Evolutionary conservation across 2,329 filamentous ascomycete genomes (phyloP).

Genomic region (Fusarium tricinctum): DNA sequence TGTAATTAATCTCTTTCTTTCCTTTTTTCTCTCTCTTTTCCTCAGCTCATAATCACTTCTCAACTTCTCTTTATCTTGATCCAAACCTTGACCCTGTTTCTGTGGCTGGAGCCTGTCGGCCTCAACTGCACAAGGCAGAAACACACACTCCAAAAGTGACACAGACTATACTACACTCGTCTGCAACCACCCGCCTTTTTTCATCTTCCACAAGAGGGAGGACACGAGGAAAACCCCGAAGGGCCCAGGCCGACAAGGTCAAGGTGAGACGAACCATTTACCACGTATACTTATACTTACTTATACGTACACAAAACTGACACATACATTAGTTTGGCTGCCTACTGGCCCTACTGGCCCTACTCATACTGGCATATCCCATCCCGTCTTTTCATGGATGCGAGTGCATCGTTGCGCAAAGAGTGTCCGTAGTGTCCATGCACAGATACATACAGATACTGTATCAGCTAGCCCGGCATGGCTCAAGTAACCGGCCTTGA

Average conservation of each 20-base stretch:
- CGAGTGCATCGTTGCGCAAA: constrained; percentile 44
- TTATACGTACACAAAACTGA: constrained; percentile 6
- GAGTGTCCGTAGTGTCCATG: constrained; percentile 6
- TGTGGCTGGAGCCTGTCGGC: constrained; percentile 1
- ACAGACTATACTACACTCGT: constrained; percentile 22
- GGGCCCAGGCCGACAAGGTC: constrained; percentile 27
- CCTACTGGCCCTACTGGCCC: not conserved
- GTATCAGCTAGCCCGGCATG: constrained; percentile 45
- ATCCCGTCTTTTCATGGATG: constrained; percentile 46
- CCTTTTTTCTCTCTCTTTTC: constrained; percentile 1
- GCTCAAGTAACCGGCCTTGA: constrained; percentile 42
- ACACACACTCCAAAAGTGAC: constrained; percentile 13
- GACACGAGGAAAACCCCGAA: constrained; percentile 35
- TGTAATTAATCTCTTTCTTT: constrained; percentile 24
- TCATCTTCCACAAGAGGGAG: constrained; percentile 12
- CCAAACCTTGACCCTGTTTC: constrained; percentile 9
- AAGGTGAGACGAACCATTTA: constrained; percentile 18
- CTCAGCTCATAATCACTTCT: constrained; percentile 16
- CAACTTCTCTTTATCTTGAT: constrained; percentile 18
- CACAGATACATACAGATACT: constrained; percentile 1
- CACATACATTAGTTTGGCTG: not conserved
- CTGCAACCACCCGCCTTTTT: constrained; percentile 24
- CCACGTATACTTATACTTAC: constrained; percentile 1
- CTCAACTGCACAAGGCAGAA: not conserved
- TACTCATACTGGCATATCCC: constrained; percentile 25